Evolutionary conservation across 2,329 filamentous ascomycete species (phyloP), one percentile per base, ranked within the genome.

Genomic region (Phoma herbarum): DNA sequence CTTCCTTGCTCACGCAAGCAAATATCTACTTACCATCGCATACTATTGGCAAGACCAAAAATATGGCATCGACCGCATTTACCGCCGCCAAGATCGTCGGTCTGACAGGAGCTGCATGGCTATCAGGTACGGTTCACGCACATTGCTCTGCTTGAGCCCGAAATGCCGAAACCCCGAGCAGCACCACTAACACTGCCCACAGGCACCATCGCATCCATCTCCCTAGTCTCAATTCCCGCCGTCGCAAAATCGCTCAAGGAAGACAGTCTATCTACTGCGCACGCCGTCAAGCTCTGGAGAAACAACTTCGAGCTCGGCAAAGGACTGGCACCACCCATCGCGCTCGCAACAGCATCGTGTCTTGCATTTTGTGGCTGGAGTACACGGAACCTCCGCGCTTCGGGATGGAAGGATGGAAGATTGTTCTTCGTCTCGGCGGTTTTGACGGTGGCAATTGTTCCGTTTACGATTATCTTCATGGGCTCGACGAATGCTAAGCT

Each of bases 191-290:
- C 44, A 20, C 28, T n/a, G n/a, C 23, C 7, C 12, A n/a, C 29
- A 57, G 53, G 53, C 23, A 57, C 26, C 41, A 51, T 50, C 18
- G 29, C 46, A 6, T 29, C 53, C 4, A 12, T 57, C 16, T 51
- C 53, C 1, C 26, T 51, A 11, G 28, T 51, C 23, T 39, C 41
- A 2, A 6, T 57, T 2, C 53, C 53, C 1, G 41, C 53, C 10
- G 14, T 57, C 11, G 7, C 26, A 1, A 23, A 20, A 39, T n/a
- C 18, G 1, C 3, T 35, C 5, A 20, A 25, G 12, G 16, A 39
- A 20, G 33, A 29, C 7, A 4, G 14, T 18, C 47, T 57, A 8
- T 7, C 31, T 4, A 2, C 47, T 3, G 2, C 31, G 9, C 41
- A 46, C 4, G 53, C 41, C 5, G 18, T 35, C 20, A 31, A 26